phyloP scores from a whole-genome alignment of 306 rosid genomes.

The Abrus pulchellus region DNA sequence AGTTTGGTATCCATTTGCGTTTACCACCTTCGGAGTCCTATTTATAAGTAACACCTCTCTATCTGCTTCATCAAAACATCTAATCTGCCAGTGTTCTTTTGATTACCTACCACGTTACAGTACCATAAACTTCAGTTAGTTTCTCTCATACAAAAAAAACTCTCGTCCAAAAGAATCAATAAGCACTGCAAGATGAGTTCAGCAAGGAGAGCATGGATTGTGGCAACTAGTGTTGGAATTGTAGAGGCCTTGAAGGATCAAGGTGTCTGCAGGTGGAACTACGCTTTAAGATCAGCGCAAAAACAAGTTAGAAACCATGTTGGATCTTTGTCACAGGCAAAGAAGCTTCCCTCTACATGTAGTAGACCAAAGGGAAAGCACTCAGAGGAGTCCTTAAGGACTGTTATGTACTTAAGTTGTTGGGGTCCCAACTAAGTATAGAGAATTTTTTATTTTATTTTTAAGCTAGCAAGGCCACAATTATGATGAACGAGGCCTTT shows the following conservation, averaged over 20 bases:
- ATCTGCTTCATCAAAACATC: conserved; percentile 13
- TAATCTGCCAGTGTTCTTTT: neutral
- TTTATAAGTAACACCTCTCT: neutral
- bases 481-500: neutral
- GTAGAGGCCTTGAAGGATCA: conserved; percentile 41
- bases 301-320: neutral
- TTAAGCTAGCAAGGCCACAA: too few species aligned
- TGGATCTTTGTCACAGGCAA: neutral
- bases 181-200: conserved; percentile 29
- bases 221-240: conserved; percentile 35
- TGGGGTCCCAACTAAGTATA: neutral
- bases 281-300: neutral
- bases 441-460: neutral
- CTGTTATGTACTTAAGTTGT: neutral
- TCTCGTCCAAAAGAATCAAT: too few species aligned
- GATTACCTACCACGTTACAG: neutral
- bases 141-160: neutral
- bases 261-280: neutral
- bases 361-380: neutral
- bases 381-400: conserved; percentile 3
- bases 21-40: neutral
- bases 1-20: neutral
- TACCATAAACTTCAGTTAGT: neutral
- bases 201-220: conserved; percentile 33
- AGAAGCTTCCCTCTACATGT: neutral